phyloP scores from a whole-genome alignment of 1,284 basidiomycete species.

The Cryptococcus depauperatus region DNA sequence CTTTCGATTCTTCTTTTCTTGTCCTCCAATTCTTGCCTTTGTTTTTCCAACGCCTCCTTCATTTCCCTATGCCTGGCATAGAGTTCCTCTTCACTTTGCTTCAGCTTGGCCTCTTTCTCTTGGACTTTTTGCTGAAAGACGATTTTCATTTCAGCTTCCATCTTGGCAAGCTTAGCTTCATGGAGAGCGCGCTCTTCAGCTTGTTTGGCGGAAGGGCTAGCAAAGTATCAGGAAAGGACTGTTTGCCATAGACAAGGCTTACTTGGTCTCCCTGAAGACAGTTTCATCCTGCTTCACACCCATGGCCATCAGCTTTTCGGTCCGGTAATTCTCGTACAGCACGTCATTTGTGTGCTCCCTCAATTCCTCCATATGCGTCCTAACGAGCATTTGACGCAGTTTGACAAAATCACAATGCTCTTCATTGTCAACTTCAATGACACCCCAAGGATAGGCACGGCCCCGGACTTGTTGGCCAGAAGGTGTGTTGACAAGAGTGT shows the following conservation, averaged over 20 bases:
- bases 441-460: constrained; percentile 91
- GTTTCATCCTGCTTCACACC: constrained; percentile 91
- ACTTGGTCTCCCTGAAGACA: constrained; percentile 99
- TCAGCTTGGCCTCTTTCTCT: constrained; percentile 95
- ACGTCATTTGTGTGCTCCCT: constrained; percentile 88
- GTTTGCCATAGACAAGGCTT: constrained; percentile 40
- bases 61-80: constrained; percentile 96
- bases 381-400: constrained; percentile 93
- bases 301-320: constrained; percentile 88
- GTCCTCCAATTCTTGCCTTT: constrained; percentile 88
- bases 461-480: constrained; percentile 86
- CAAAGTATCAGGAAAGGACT: not conserved
- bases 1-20: constrained; percentile 96
- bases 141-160: constrained; percentile 99
- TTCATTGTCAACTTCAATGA: constrained; percentile 96
- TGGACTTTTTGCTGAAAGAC: constrained; percentile 99
- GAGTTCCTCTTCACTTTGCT: constrained; percentile 94
- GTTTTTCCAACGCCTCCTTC: constrained; percentile 98
- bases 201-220: constrained; percentile 83
- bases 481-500: constrained; percentile 65
- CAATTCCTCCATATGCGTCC: constrained; percentile 97
- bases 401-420: constrained; percentile 98
- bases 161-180: constrained; percentile 93
- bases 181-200: constrained; percentile 89
- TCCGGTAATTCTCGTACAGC: constrained; percentile 93